Evolutionary conservation across 495 filamentous ascomycete genomes (phyloP).

Genomic region (Talaromyces ruber): DNA sequence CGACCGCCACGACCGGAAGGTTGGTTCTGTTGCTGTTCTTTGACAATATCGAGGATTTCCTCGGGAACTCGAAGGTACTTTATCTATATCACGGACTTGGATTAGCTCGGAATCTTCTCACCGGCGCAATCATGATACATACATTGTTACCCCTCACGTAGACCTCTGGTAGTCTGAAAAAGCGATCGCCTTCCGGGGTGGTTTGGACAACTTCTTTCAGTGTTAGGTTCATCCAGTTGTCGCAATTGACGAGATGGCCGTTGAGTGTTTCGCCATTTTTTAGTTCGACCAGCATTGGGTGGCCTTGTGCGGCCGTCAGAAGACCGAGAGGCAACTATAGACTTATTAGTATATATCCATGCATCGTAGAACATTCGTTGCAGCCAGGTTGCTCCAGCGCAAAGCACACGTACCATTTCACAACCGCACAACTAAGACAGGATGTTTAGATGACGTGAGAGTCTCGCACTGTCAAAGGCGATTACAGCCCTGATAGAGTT

Average conservation of each 20-base stretch:
- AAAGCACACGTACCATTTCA: background rate
- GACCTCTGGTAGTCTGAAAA: conserved; percentile 82
- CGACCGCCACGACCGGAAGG: conserved; percentile 62
- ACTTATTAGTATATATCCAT: background rate
- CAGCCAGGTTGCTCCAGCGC: background rate
- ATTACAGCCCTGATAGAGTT: background rate
- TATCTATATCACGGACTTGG: conserved; percentile 53
- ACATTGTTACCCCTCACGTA: conserved; percentile 98
- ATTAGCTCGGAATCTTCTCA: background rate
- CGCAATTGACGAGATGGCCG: conserved; percentile 89
- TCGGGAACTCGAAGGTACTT: conserved; percentile 96
- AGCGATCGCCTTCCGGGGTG: conserved; percentile 87
- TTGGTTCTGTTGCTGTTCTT: conserved; percentile 77
- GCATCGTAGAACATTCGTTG: background rate
- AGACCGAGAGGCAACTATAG: conserved; percentile 81
- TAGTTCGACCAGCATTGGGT: conserved; percentile 98
- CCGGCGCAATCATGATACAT: conserved; percentile 16
- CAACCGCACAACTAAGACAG: background rate
- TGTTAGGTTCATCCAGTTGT: conserved; percentile 99
- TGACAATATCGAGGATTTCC: conserved; percentile 88
- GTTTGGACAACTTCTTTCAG: conserved; percentile 98
- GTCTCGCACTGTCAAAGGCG: background rate
- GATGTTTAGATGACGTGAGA: background rate
- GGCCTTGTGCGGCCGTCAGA: conserved; percentile 90
- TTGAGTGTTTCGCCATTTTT: conserved; percentile 98